Percentiles rank a stretch among this genome's conserved stretches.
phyloP scores from a whole-genome alignment of 306 rosid species.

The Cajanus cajan region DNA sequence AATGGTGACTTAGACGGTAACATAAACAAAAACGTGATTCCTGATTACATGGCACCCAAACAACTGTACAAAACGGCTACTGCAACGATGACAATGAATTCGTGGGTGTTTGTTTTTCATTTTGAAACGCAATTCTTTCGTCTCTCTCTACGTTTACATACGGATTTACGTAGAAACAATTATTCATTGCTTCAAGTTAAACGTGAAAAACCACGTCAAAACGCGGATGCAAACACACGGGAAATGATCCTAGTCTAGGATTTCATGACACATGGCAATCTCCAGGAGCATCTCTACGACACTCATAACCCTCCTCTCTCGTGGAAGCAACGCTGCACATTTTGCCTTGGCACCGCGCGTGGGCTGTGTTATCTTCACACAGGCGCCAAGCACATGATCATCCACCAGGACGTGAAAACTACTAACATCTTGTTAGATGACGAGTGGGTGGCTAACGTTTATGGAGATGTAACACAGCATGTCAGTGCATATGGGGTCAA shows the following conservation, averaged over 20 bases:
- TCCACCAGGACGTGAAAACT: slow-evolving; percentile 64
- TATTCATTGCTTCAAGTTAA: too few species aligned
- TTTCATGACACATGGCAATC: slow-evolving; percentile 49
- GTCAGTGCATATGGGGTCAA: too few species aligned
- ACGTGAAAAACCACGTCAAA: too few species aligned
- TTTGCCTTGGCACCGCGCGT: slow-evolving; percentile 41
- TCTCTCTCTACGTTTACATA: too few species aligned
- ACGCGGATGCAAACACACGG: too few species aligned
- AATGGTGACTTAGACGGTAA: accelerated
- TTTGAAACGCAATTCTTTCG: too few species aligned
- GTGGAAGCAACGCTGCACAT: slow-evolving; percentile 53
- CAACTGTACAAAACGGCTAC: background rate
- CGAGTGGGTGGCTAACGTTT: slow-evolving; percentile 40
- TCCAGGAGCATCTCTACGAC: slow-evolving; percentile 46
- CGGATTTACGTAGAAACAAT: too few species aligned
- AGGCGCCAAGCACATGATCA: slow-evolving; percentile 37
- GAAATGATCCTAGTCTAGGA: slow-evolving; percentile 55
- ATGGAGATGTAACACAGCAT: too few species aligned
- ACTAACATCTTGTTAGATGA: slow-evolving; percentile 54
- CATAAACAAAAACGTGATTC: background rate
- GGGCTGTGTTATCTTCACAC: slow-evolving; percentile 55
- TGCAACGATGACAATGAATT: too few species aligned
- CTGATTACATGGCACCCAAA: background rate
- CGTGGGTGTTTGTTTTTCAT: too few species aligned
- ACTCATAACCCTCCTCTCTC: slow-evolving; percentile 18